Base-by-base conservation (phyloP, 2,329 filamentous ascomycete species). In the Fusarium sarcochroum region DNA sequence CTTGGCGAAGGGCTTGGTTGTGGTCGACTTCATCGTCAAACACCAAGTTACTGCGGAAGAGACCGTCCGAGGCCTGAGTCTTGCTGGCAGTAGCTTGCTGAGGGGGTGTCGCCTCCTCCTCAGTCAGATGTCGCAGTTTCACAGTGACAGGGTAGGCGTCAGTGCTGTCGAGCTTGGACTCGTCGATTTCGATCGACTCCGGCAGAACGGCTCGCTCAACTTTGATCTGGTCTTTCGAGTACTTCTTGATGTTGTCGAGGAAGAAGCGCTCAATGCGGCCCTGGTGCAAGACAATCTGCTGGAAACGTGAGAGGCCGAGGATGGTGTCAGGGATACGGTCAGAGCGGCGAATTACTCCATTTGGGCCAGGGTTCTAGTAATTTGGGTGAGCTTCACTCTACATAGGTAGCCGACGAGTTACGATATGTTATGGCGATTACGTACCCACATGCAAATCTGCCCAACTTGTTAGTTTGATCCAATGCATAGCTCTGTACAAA, bases 211-310 rank as follows among this genome's bases (percentile, higher is more conserved):
- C 53, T 0, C 58, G 58, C 32, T 61, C 58, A 3, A 61, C 58
- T 13, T 35, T 30, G 1, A 59, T 20, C 3, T n/a, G 3, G 3
- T 55, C 46, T 1, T 52, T 11, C 10, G 56, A 61, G 18, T 69
- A 67, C 3, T 60, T 60, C 65, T 84, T 83, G 51, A 91, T 86
- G 45, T 85, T 84, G 64, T 91, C 88, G 0, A 90, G 80, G 69
- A 91, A 89, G 74, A 90, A 90, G 2, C 84, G 81, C 73, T 93
- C 91, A 62, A 93, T 88, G 2, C 90, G 86, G 5, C 90, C 91
- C 77, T 93, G 91, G 69, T 92, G 90, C 38, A 94, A 76, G 6
- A 91, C 87, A 5, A 89, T 85, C 73, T 93, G 86, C 55, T 87
- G 86, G 70, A 91, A 92, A 15, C 85, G 84, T 21, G 84, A 89